Conservation (phyloP, 306 rosid species). For the Prunus kanzakura region DNA sequence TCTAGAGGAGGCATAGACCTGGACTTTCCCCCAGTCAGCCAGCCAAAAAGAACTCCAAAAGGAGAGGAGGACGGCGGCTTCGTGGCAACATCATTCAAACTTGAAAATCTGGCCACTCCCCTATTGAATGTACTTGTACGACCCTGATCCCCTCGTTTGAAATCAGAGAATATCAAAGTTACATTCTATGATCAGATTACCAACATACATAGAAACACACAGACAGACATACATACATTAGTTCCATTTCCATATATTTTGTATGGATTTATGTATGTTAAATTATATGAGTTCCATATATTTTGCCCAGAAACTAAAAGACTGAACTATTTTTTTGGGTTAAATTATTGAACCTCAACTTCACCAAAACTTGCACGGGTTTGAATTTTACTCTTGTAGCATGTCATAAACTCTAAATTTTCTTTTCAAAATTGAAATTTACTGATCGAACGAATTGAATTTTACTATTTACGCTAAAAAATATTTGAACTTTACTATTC, state of each 20-base stretch:
- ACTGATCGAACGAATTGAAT: neutral
- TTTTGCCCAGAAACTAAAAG: neutral
- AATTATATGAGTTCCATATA: neutral
- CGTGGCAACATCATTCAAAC: slow-evolving; percentile 57
- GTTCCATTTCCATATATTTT: too few relatives aligned
- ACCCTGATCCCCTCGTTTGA: slow-evolving; percentile 40
- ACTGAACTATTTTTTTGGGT: neutral
- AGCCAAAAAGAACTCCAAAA: slow-evolving; percentile 69
- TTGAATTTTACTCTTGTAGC: neutral
- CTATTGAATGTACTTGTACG: slow-evolving; percentile 34
- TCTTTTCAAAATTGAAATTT: neutral
- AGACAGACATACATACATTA: neutral
- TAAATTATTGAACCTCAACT: neutral
- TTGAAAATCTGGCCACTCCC: slow-evolving; percentile 58
- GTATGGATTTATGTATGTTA: too few relatives aligned
- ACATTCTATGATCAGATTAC: slow-evolving; percentile 15
- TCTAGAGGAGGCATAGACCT: slow-evolving; percentile 54
- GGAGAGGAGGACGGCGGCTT: slow-evolving; percentile 42
- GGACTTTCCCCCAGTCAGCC: slow-evolving; percentile 68
- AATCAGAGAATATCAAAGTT: neutral
- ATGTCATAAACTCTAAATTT: neutral
- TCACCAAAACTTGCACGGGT: neutral
- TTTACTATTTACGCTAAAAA: neutral
- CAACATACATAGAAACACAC: neutral
- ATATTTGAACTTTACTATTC: neutral